Conservation (phyloP, 805 yeast species). For the Saccharomyces paradoxus region DNA sequence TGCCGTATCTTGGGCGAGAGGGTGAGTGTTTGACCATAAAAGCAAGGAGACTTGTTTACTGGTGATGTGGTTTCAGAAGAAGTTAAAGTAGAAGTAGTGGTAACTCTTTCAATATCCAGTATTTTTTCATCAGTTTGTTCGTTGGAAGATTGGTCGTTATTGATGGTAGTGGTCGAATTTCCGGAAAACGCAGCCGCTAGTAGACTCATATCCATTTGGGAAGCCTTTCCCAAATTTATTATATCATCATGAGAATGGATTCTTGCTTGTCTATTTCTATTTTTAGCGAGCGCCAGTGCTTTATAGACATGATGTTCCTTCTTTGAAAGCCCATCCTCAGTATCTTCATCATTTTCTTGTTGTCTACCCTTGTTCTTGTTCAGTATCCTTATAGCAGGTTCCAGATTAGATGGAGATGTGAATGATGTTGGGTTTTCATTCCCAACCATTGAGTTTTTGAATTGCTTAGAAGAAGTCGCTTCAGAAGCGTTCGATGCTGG, state of each 20-base stretch:
- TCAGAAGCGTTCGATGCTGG: background rate
- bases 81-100: background rate
- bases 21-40: background rate
- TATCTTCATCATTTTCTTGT: background rate
- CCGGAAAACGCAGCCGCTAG: background rate
- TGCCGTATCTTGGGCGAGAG: background rate
- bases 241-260: conserved; percentile 27
- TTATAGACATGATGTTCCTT: conserved; percentile 8
- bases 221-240: conserved; percentile 10
- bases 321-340: background rate
- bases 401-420: conserved; percentile 5
- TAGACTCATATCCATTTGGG: conserved; percentile 3
- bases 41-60: background rate
- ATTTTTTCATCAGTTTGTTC: background rate
- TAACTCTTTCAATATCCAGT: background rate
- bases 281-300: conserved; percentile 12
- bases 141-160: background rate
- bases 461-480: background rate
- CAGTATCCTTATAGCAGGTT: conserved; percentile 15
- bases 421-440: background rate
- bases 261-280: conserved; percentile 22
- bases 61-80: background rate
- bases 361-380: background rate
- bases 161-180: background rate
- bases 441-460: background rate